These are phyloP conservation scores for Wickerhamomyces subpelliculosus DNA, from an alignment of 805 yeast species.

Conservation along the genomic window DNA sequence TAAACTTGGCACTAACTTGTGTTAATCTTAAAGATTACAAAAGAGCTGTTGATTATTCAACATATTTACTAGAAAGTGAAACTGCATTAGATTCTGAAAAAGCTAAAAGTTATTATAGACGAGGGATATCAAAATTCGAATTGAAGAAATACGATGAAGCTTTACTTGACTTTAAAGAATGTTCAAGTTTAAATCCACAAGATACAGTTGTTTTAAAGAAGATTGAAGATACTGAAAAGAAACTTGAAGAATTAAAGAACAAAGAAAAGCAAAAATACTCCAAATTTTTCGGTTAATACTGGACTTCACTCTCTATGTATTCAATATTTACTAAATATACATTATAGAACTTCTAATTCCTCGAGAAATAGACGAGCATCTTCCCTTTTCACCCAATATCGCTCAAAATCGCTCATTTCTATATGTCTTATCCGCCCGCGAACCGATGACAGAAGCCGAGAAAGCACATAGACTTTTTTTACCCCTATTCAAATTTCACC, in stretches of 20 bases:
- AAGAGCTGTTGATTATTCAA: slow-evolving; percentile 47
- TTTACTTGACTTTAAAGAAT: slow-evolving; percentile 35
- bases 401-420: too few species aligned
- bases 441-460: too few species aligned
- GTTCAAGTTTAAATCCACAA: slow-evolving; percentile 35
- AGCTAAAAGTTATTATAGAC: slow-evolving; percentile 56
- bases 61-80: slow-evolving; percentile 48
- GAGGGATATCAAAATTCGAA: slow-evolving; percentile 39
- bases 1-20: slow-evolving; percentile 51
- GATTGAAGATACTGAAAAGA: slow-evolving; percentile 31
- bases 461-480: too few species aligned
- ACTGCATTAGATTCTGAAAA: slow-evolving; percentile 30
- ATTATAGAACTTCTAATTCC: too few species aligned
- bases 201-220: slow-evolving; percentile 46
- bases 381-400: too few species aligned
- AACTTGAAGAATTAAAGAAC: slow-evolving; percentile 36
- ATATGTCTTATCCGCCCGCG: too few species aligned
- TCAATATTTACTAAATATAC: too few species aligned
- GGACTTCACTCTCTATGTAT: too few species aligned
- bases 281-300: slow-evolving; percentile 43
- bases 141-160: slow-evolving; percentile 45
- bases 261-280: slow-evolving; percentile 50
- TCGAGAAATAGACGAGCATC: too few species aligned
- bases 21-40: slow-evolving; percentile 42
- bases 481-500: too few species aligned